A percentile compares a stretch with the other conserved stretches of the same genome.
phyloP scores from a whole-genome alignment of 1,139 yeast genomes.

The Hemisphaericaspora subhashii region DNA sequence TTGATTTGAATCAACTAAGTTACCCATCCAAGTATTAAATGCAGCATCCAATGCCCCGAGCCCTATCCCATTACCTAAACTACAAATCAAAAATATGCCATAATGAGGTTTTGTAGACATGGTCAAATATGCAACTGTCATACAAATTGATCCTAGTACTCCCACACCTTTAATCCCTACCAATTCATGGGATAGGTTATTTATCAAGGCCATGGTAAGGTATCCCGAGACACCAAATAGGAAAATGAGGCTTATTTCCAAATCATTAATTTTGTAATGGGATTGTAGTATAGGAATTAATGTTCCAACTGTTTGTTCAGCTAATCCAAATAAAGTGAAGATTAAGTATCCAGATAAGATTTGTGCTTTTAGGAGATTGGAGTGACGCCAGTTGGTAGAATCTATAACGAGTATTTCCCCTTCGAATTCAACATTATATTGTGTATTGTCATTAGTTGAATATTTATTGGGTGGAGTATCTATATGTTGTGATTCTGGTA shows the following conservation, averaged over 20 bases:
- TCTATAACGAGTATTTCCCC: slow-evolving; percentile 32
- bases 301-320: slow-evolving; percentile 60
- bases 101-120: slow-evolving; percentile 38
- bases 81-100: slow-evolving; percentile 32
- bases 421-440: slow-evolving; percentile 22
- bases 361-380: slow-evolving; percentile 38
- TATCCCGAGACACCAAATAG: slow-evolving; percentile 39
- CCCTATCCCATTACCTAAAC: slow-evolving; percentile 54
- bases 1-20: slow-evolving; percentile 57
- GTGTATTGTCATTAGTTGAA: not conserved
- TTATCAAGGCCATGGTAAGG: slow-evolving; percentile 38
- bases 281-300: slow-evolving; percentile 50
- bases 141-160: slow-evolving; percentile 28
- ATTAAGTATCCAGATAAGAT: slow-evolving; percentile 36
- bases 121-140: slow-evolving; percentile 32
- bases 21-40: slow-evolving; percentile 59
- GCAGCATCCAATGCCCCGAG: slow-evolving; percentile 63
- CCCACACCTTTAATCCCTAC: slow-evolving; percentile 43
- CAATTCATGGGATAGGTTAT: slow-evolving; percentile 29
- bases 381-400: slow-evolving; percentile 41
- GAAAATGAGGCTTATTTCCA: slow-evolving; percentile 35
- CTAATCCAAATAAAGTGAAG: slow-evolving; percentile 50
- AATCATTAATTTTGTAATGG: slow-evolving; percentile 46
- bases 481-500: too few species aligned
- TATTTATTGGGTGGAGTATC: too few species aligned